A percentile compares a stretch with the other conserved stretches of the same genome.
These are phyloP conservation scores for Chaetomium tenue DNA, from an alignment of 495 filamentous ascomycete genomes.

Conservation along the genomic window DNA sequence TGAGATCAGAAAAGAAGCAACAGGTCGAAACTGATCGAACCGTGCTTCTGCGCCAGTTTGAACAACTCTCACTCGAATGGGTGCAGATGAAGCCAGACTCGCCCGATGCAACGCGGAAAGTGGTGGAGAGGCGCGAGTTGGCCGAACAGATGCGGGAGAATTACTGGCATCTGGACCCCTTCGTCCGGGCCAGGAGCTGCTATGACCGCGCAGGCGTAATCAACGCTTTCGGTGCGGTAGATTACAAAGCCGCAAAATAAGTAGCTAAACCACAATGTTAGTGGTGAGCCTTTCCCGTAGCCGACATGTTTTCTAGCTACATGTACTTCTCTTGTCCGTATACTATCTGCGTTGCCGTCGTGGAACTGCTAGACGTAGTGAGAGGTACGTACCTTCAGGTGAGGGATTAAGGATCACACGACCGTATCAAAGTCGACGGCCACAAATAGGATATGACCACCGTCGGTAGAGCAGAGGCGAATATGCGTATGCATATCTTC, in stretches of 20 bases:
- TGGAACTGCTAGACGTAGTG: too few species aligned
- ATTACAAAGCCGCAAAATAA: slow-evolving; percentile 16
- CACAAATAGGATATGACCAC: too few species aligned
- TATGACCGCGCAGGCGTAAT: slow-evolving; percentile 17
- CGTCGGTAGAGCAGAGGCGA: too few species aligned
- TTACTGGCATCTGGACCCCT: slow-evolving; percentile 20
- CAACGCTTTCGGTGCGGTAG: slow-evolving; percentile 2
- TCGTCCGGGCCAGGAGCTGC: slow-evolving; percentile 18
- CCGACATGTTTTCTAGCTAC: too few species aligned
- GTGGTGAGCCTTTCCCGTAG: too few species aligned
- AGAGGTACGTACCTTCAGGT: too few species aligned
- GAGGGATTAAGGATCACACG: too few species aligned
- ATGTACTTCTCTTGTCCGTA: too few species aligned
- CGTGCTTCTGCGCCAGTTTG: slow-evolving; percentile 18
- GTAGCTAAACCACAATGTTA: not conserved
- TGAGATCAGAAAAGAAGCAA: slow-evolving; percentile 15
- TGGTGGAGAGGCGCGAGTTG: slow-evolving; percentile 1
- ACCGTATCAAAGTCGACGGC: too few species aligned
- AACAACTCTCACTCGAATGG: slow-evolving; percentile 18
- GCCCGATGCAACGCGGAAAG: slow-evolving; percentile 1
- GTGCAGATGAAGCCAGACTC: not conserved
- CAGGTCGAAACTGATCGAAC: not conserved
- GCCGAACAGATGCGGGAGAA: slow-evolving; percentile 7
- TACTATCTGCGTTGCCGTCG: too few species aligned
- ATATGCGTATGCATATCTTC: too few species aligned